phyloP scores from a whole-genome alignment of 2,329 filamentous ascomycete species.

The Colletotrichum chlorophyti region DNA sequence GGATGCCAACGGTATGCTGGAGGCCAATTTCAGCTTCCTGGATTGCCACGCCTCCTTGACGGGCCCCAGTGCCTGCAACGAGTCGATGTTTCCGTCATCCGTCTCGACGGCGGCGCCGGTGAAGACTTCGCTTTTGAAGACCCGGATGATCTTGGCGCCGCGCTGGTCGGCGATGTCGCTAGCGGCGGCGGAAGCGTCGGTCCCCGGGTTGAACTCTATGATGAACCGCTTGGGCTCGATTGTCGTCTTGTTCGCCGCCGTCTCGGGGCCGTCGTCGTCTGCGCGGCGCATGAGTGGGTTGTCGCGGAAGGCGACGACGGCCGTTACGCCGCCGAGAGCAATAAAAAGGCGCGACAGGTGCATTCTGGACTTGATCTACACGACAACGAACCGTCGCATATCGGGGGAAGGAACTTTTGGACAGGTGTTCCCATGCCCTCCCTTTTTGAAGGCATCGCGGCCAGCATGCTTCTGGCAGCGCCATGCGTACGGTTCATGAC shows the following conservation, averaged over 20 bases:
- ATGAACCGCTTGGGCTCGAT: slow-evolving; percentile 26
- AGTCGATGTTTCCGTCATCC: slow-evolving; percentile 23
- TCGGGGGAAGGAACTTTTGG: too few species aligned
- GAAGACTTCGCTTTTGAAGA: slow-evolving; percentile 40
- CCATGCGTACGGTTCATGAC: too few species aligned
- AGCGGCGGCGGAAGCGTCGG: slow-evolving; percentile 4
- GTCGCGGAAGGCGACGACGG: background rate
- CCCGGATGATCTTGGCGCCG: slow-evolving; percentile 17
- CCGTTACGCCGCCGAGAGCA: slow-evolving; percentile 4
- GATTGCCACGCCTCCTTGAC: slow-evolving; percentile 26
- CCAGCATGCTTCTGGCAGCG: too few species aligned
- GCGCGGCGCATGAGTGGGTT: slow-evolving; percentile 11
- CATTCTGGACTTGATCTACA: too few species aligned
- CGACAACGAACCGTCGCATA: too few species aligned
- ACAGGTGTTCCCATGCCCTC: too few species aligned
- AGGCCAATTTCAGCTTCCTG: slow-evolving; percentile 5
- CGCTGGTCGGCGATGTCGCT: slow-evolving; percentile 1
- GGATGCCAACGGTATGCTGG: background rate
- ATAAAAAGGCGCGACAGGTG: slow-evolving; percentile 4
- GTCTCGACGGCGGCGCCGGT: slow-evolving; percentile 27
- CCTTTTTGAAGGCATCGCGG: background rate
- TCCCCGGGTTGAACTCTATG: slow-evolving; percentile 17
- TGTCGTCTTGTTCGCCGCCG: slow-evolving; percentile 4
- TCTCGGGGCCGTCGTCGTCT: slow-evolving; percentile 13
- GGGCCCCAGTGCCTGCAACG: slow-evolving; percentile 20